Base-by-base conservation (phyloP, 331 rosid genomes). In the Malus hybrid region DNA sequence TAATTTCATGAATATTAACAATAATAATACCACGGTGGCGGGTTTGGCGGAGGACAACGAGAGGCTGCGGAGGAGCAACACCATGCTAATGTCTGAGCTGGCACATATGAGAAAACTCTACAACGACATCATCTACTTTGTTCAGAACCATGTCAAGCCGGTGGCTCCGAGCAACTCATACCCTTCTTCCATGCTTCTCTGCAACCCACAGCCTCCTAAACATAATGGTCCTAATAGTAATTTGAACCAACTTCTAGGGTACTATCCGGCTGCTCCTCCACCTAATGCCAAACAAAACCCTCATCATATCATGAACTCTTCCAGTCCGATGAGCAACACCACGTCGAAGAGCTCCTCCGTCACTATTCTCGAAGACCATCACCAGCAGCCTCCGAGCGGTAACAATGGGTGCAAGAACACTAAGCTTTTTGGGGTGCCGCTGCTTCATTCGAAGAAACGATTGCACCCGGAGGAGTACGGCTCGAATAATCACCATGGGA, bases 51-150 rank as follows among this genome's bases (percentile, higher is more conserved):
- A 95, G 76, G 99, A 95, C 72, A 95, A 95, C 57, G 93, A 95
- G 72, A 85, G 97, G 82, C 85, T 95, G 31, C 68, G 99, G 57
- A 72, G 97, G 76, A 92, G 95, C 82, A 95, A 95, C 87, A 80
- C 81, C 67, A 82, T 95, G 88, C 88, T 95, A 48, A 88, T 92
- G 87, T 87, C 97, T 0, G 97, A 95, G 83, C 90, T 95, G 1
- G 88, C 96, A 4, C 99, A 95, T 84, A 92, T 95, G 97, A 85
- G 88, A 73, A 92, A 95, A 81, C 97, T 95, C 12, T 95, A 95
- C 56, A 95, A 89, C 48, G 99, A 95, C 74, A 95, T 95, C 3
- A 95, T 95, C 73, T 95, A 92, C 71, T 95, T 95, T 46, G 99
- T 95, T 57, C 99, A 95, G 80, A 92, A 92, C 79, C 97, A 95